Evolutionary conservation across 768 basidiomycete species (phyloP).

Genomic region (Termitomyces sp.): DNA sequence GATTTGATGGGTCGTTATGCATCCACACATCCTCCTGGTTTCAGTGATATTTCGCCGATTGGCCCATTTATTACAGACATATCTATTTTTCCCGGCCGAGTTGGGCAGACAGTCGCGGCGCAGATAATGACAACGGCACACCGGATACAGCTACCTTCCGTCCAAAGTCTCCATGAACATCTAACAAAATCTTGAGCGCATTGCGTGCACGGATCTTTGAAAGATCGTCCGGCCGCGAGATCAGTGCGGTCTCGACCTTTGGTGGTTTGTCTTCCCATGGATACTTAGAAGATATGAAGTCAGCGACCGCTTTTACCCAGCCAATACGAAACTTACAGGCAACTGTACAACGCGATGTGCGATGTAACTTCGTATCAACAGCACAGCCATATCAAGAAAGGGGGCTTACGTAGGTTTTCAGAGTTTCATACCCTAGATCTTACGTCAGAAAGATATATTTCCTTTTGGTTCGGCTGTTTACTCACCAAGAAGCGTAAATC

Average conservation of each 20-base stretch:
- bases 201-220: conserved; percentile 88
- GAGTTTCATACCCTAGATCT: conserved; percentile 36
- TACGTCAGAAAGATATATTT: conserved; percentile 9
- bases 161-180: conserved; percentile 88
- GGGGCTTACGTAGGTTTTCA: conserved; percentile 38
- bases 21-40: conserved; percentile 6
- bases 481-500: conserved; percentile 77
- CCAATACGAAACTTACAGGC: conserved; percentile 35
- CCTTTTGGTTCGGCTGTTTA: conserved; percentile 1
- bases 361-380: conserved; percentile 1
- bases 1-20: conserved; percentile 15
- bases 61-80: conserved; percentile 10
- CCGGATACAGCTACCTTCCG: conserved; percentile 44
- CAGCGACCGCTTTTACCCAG: conserved; percentile 13
- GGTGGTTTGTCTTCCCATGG: conserved; percentile 71
- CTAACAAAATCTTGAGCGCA: conserved; percentile 87
- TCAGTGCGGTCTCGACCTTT: conserved; percentile 67
- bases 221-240: conserved; percentile 73
- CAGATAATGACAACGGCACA: conserved; percentile 33
- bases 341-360: conserved; percentile 28
- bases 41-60: conserved; percentile 11
- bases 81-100: conserved; percentile 15
- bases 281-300: conserved; percentile 44
- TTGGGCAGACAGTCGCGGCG: conserved; percentile 33
- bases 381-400: conserved; percentile 4